Conservation (phyloP, 352 stramenopile genomes). For the Hyaloperonospora brassicae region DNA sequence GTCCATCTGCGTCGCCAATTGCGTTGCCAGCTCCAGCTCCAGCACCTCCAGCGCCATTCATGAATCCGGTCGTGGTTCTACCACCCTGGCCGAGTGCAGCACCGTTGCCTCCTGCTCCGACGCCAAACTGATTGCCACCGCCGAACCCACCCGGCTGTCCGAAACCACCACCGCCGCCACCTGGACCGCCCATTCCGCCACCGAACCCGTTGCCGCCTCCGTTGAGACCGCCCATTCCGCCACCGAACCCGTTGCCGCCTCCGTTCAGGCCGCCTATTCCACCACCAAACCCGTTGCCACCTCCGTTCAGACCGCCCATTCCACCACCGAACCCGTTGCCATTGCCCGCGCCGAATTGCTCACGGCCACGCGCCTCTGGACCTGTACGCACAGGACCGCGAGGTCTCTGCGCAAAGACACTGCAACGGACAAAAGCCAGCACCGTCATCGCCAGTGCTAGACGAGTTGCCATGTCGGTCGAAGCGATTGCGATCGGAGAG, state of each 20-base stretch:
- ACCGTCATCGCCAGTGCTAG: slow-evolving; percentile 13
- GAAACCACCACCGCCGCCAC: slow-evolving; percentile 5
- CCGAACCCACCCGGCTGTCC: slow-evolving; percentile 3
- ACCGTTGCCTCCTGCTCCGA: slow-evolving; percentile 3
- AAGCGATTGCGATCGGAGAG: not conserved
- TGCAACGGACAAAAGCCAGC: slow-evolving; percentile 30
- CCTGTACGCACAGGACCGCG: slow-evolving; percentile 12
- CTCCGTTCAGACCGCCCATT: slow-evolving; percentile 3
- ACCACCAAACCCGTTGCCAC: slow-evolving; percentile 6
- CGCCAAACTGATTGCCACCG: slow-evolving; percentile 3
- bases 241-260: not conserved
- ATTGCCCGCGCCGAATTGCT: slow-evolving; percentile 4
- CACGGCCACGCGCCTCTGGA: not conserved
- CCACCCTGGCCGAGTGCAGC: not conserved
- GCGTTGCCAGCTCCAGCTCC: too few species aligned
- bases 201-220: too few species aligned
- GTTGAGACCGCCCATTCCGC: slow-evolving; percentile 2
- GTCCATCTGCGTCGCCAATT: not conserved
- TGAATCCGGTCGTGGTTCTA: slow-evolving; percentile 5
- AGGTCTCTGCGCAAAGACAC: slow-evolving; percentile 14
- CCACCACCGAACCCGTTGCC: slow-evolving; percentile 7
- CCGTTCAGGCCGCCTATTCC: slow-evolving; percentile 2
- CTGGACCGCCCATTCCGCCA: not conserved
- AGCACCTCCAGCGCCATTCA: not conserved
- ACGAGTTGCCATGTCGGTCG: slow-evolving; percentile 14